phyloP scores from a whole-genome alignment of 257 asterid species.

The Solanum pinnatisectum region DNA sequence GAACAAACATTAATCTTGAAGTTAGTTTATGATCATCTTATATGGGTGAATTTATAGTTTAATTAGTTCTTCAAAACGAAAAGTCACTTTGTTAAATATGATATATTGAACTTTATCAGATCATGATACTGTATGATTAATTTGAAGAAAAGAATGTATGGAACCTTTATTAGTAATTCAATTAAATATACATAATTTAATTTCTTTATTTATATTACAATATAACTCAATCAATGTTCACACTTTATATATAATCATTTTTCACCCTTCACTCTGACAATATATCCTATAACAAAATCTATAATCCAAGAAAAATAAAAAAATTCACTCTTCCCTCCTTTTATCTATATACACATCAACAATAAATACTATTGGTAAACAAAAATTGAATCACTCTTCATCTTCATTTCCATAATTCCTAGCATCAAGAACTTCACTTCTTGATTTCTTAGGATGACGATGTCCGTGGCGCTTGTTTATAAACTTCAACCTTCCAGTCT shows the following conservation, averaged over 20 bases:
- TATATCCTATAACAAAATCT: neutral
- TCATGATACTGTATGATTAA: neutral
- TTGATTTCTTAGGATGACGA: slow-evolving; percentile 32
- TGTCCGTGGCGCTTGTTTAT: slow-evolving; percentile 23
- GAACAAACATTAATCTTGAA: neutral
- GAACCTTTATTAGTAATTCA: neutral
- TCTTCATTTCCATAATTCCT: slow-evolving; percentile 33
- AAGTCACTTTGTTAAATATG: neutral
- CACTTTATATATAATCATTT: neutral
- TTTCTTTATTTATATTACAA: neutral
- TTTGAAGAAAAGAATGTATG: neutral
- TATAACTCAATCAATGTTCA: neutral
- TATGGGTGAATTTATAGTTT: neutral
- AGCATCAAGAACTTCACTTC: slow-evolving; percentile 18
- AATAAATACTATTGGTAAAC: neutral
- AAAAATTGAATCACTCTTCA: slow-evolving; percentile 15
- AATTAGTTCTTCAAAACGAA: neutral
- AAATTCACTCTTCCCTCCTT: neutral
- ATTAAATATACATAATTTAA: neutral
- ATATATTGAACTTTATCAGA: neutral
- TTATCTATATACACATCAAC: neutral
- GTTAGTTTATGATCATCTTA: neutral
- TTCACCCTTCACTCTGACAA: neutral
- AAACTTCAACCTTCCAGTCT: slow-evolving; percentile 54
- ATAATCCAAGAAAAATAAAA: slow-evolving; percentile 1